These are phyloP conservation scores for Mortierella sp. DNA, from an alignment of 371 early-diverging fungal genomes.

Conservation along the genomic window DNA sequence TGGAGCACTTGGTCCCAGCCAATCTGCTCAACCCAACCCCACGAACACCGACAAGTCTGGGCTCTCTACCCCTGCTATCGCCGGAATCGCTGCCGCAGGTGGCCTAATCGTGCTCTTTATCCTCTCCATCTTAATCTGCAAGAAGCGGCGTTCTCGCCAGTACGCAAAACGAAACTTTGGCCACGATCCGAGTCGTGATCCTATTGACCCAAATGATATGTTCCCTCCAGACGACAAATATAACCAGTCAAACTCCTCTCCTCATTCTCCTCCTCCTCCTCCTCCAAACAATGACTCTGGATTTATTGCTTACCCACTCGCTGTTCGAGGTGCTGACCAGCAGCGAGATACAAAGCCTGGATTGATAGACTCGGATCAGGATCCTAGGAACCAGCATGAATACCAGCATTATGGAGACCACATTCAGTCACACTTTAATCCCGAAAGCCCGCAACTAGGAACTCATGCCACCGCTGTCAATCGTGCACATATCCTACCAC, in stretches of 20 bases:
- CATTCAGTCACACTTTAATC: slow-evolving; percentile 30
- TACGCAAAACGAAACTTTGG: slow-evolving; percentile 23
- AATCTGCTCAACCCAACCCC: neutral
- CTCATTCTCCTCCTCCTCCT: neutral
- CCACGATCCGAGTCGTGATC: slow-evolving; percentile 45
- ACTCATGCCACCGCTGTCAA: neutral
- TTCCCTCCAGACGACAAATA: slow-evolving; percentile 31
- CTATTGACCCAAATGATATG: slow-evolving; percentile 48
- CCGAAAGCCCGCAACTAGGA: slow-evolving; percentile 18
- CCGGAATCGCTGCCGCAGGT: slow-evolving; percentile 45
- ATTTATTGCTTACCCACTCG: slow-evolving; percentile 22
- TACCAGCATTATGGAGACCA: slow-evolving; percentile 28
- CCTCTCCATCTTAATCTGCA: slow-evolving; percentile 36
- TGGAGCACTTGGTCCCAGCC: neutral
- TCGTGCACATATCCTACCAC: neutral
- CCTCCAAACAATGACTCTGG: slow-evolving; percentile 15
- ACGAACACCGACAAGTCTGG: slow-evolving; percentile 1
- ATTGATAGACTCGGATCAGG: neutral
- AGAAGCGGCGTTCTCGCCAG: slow-evolving; percentile 18
- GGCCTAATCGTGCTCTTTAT: slow-evolving; percentile 36
- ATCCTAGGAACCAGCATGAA: neutral
- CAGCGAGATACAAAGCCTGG: slow-evolving; percentile 2
- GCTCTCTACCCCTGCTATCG: slow-evolving; percentile 34
- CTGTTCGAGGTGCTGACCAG: slow-evolving; percentile 3
- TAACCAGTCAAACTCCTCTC: slow-evolving; percentile 10